Evolutionary conservation across 2,329 filamentous ascomycete species (phyloP), one percentile per base, ranked within the genome.

Genomic region (Stachybotrys chartarum): DNA sequence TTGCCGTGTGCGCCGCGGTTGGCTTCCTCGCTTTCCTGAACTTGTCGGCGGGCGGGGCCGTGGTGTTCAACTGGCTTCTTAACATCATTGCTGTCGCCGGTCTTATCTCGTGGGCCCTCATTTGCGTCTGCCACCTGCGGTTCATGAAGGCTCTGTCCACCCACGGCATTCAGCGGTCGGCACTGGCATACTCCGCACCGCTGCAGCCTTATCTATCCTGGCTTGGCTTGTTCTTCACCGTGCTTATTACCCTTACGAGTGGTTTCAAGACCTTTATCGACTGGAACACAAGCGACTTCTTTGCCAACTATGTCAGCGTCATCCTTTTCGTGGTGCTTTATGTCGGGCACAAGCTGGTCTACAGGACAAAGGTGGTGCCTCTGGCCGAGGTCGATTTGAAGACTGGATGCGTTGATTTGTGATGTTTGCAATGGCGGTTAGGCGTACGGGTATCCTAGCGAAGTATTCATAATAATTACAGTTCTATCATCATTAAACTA

Each of bases 51-150:
- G 74, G 71, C 56, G 85, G 83, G 49, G 76, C 75, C 4, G 71
- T 77, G 6, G 87, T 88, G 18, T 90, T 90, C 71, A 77, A 81
- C 75, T 91, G 87, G 87, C 75, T 90, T 49, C 77, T 90, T 62
- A 88, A 88, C 72, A 84, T 90, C 60, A 84, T 80, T 14, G 81
- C 84, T 53, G 83, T 87, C 7, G 84, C 84, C 5, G 86, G 85
- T 6, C 84, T 90, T 67, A 87, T 89, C 61, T 83, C 79, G 44
- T 91, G 87, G 87, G 77, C 81, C 7, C 82, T 82, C 65, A 88
- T 88, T 68, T 80, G 76, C 65, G 63, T 78, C 51, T 86, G 82
- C 65, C 84, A 88, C 68, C 72, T 89, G 55, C 78, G 78, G 10
- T 88, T 89, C 70, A 82, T 84, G 76, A 75, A 77, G n/a, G 82